Percentiles rank a stretch among this genome's conserved stretches.
Conservation (phyloP, 352 stramenopile genomes). For the Pythium phragmiticola region DNA sequence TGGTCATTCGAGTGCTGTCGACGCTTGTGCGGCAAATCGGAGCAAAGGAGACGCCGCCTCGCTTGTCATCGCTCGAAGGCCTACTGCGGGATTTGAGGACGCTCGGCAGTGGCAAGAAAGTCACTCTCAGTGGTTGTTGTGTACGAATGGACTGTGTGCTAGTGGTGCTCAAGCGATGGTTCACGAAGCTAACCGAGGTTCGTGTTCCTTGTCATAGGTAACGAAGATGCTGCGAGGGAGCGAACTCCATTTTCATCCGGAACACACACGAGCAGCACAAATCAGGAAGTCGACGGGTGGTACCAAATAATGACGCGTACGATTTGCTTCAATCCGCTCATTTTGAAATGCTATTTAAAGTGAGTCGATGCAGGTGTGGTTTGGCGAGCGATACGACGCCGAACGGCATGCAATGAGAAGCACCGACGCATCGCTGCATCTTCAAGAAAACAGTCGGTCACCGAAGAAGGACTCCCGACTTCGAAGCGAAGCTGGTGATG, state of each 20-base stretch:
- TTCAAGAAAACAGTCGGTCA: background rate
- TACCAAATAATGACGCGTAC: background rate
- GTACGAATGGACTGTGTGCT: slow-evolving; percentile 31
- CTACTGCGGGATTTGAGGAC: slow-evolving; percentile 45
- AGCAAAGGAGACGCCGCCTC: slow-evolving; percentile 54
- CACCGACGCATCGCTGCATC: background rate
- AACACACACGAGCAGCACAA: slow-evolving; percentile 3
- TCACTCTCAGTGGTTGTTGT: slow-evolving; percentile 66
- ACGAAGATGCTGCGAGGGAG: slow-evolving; percentile 20
- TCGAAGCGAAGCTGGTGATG: background rate
- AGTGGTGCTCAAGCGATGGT: background rate
- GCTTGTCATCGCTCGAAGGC: slow-evolving; percentile 48
- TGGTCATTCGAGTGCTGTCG: slow-evolving; percentile 61
- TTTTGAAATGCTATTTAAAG: slow-evolving; percentile 11
- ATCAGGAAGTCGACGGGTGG: background rate
- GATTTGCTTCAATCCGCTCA: background rate
- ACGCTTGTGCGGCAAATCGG: slow-evolving; percentile 52
- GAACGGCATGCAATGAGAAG: background rate
- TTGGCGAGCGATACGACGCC: background rate
- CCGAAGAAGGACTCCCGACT: background rate
- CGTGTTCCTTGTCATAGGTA: slow-evolving; percentile 16
- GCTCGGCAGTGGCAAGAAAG: slow-evolving; percentile 60
- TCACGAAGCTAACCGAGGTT: background rate
- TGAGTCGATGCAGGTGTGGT: background rate
- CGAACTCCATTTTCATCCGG: slow-evolving; percentile 28